These are phyloP conservation scores for Diospyros kaki DNA, from an alignment of 148 eudicot genomes.

Conservation along the genomic window DNA sequence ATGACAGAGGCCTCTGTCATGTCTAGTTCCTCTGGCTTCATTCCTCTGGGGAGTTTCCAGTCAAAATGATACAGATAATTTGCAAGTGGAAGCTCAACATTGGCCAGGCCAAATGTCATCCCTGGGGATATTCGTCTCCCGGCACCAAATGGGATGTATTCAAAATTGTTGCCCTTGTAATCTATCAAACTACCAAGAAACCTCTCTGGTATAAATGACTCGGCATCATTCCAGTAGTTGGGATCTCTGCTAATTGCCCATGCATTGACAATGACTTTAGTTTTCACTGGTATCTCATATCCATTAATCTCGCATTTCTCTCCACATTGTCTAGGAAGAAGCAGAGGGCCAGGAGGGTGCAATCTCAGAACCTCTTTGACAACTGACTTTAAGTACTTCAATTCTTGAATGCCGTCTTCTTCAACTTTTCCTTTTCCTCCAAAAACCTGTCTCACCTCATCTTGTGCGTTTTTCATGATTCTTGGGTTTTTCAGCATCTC, in stretches of 20 bases:
- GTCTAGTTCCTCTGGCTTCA: conserved; percentile 19
- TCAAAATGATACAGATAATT: conserved; percentile 28
- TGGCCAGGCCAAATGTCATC: conserved; percentile 21
- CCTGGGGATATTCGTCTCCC: conserved; percentile 37
- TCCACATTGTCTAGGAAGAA: conserved; percentile 27
- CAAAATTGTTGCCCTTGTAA: conserved; percentile 22
- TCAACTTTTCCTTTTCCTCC: conserved; percentile 7
- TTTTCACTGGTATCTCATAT: conserved; percentile 23
- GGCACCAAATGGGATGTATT: conserved; percentile 31
- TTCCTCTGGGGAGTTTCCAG: conserved; percentile 25
- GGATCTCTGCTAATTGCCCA: conserved; percentile 36
- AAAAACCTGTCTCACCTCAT: conserved; percentile 25
- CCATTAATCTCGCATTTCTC: conserved; percentile 24
- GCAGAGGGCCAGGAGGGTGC: conserved; percentile 27
- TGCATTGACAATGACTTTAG: conserved; percentile 22
- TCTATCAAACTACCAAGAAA: conserved; percentile 18
- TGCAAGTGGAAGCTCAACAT: conserved; percentile 28
- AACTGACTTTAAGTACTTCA: conserved; percentile 20
- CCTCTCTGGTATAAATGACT: conserved; percentile 33
- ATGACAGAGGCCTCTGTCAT: conserved; percentile 23
- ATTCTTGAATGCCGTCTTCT: conserved; percentile 11
- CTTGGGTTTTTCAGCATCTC: conserved; percentile 33
- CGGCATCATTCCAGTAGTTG: conserved; percentile 24
- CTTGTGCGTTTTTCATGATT: conserved; percentile 27
- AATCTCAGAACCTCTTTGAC: conserved; percentile 32